These are phyloP conservation scores for Phanerochaete carnosa DNA, from an alignment of 768 basidiomycete species.

Conservation along the genomic window DNA sequence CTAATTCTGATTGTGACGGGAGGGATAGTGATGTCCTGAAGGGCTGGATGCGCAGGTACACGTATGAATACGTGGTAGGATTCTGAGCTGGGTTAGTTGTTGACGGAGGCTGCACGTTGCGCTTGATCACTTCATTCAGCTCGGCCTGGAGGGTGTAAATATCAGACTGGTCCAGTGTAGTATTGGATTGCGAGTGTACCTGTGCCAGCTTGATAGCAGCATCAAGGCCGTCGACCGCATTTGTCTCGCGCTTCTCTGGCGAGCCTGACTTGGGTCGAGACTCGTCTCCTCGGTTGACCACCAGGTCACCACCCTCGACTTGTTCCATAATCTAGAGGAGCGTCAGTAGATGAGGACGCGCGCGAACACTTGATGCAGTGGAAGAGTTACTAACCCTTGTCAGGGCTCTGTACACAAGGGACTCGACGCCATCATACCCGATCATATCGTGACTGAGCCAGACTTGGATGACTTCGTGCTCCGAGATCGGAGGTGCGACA, in stretches of 20 bases:
- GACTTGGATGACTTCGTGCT: slow-evolving; percentile 96
- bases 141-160: slow-evolving; percentile 51
- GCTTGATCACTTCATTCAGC: slow-evolving; percentile 71
- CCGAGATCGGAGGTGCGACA: slow-evolving; percentile 96
- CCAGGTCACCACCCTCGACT: slow-evolving; percentile 87
- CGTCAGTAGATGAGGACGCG: neutral
- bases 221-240: slow-evolving; percentile 81
- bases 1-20: slow-evolving; percentile 29
- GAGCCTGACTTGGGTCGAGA: slow-evolving; percentile 60
- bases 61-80: slow-evolving; percentile 81
- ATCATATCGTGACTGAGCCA: slow-evolving; percentile 96
- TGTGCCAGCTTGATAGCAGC: slow-evolving; percentile 83
- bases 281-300: slow-evolving; percentile 82
- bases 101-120: slow-evolving; percentile 40
- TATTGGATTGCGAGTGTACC: slow-evolving; percentile 37
- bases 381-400: slow-evolving; percentile 52
- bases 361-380: neutral
- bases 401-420: slow-evolving; percentile 87
- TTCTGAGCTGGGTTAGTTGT: slow-evolving; percentile 36
- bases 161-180: neutral
- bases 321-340: slow-evolving; percentile 79
- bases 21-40: slow-evolving; percentile 58
- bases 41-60: slow-evolving; percentile 93
- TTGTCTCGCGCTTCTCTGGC: slow-evolving; percentile 62
- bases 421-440: slow-evolving; percentile 94